Conservation (phyloP, 768 basidiomycete species). For the Russula dissimulans region DNA sequence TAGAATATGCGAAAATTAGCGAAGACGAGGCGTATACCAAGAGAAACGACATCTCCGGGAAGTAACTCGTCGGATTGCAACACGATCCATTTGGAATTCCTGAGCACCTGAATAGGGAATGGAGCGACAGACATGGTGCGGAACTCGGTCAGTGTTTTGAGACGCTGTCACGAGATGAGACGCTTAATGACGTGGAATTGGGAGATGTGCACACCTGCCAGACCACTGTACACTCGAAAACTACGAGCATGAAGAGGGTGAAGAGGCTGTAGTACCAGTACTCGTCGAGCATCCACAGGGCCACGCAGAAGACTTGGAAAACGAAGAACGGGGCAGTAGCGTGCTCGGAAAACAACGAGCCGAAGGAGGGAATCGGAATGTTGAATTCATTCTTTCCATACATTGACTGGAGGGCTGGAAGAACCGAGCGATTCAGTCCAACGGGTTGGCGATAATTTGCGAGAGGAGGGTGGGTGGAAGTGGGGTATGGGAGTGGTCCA, state of each 20-base stretch:
- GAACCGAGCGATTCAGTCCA: conserved; percentile 42
- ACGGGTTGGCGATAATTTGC: conserved; percentile 51
- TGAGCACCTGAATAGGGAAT: conserved; percentile 74
- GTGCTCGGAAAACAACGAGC: conserved; percentile 87
- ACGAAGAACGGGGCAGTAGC: conserved; percentile 99
- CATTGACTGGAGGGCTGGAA: conserved; percentile 46
- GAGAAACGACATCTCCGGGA: conserved; percentile 82
- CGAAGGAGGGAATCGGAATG: conserved; percentile 93
- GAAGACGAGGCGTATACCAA: conserved; percentile 44
- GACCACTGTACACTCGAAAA: conserved; percentile 98
- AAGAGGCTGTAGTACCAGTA: conserved; percentile 99
- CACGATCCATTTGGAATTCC: conserved; percentile 71
- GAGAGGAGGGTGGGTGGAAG: conserved; percentile 58
- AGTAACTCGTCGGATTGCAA: conserved; percentile 81
- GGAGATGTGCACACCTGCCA: conserved; percentile 66
- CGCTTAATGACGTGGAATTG: neutral
- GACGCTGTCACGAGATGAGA: conserved; percentile 46
- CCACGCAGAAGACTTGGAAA: conserved; percentile 97
- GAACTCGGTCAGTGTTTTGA: conserved; percentile 89
- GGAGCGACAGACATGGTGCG: conserved; percentile 93
- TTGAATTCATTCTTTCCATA: conserved; percentile 95
- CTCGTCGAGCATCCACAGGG: conserved; percentile 94
- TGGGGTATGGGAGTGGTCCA: conserved; percentile 80
- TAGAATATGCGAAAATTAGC: neutral
- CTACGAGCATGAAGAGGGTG: conserved; percentile 95